phyloP scores from a whole-genome alignment of 2,329 filamentous ascomycete species.

The Akanthomyces muscarius region DNA sequence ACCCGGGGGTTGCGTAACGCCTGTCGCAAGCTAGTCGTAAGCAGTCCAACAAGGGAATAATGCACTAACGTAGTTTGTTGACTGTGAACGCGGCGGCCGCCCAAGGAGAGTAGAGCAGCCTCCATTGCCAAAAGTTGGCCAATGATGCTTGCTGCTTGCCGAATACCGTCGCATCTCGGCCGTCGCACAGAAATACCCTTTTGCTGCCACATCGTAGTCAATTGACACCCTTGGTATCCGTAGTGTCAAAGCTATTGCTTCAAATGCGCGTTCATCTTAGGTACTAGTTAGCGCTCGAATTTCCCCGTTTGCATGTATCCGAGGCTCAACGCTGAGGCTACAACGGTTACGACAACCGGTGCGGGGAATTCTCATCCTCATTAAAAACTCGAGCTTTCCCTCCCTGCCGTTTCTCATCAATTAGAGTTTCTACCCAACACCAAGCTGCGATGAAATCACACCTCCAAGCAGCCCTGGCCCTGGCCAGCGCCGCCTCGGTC shows the following conservation, averaged over 20 bases:
- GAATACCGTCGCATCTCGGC: too few relatives aligned
- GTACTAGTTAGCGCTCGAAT: too few relatives aligned
- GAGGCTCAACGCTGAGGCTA: neutral
- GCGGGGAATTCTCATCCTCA: neutral
- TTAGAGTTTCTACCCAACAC: neutral
- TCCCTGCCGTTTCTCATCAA: neutral
- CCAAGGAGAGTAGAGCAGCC: too few relatives aligned
- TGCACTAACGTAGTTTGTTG: too few relatives aligned
- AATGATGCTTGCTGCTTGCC: too few relatives aligned
- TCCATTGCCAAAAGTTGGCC: too few relatives aligned
- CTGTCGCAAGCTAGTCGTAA: constrained; percentile 3
- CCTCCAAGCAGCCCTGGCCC: neutral
- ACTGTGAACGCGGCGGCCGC: too few relatives aligned
- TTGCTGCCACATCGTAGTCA: too few relatives aligned
- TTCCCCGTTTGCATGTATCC: neutral
- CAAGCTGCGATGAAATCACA: neutral
- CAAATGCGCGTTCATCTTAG: too few relatives aligned
- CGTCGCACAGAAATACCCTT: too few relatives aligned
- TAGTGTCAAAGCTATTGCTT: too few relatives aligned
- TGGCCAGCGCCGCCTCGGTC: neutral
- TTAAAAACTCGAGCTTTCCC: neutral
- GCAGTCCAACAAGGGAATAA: neutral
- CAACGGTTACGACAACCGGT: neutral
- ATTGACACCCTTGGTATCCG: too few relatives aligned
- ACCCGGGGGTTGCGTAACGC: neutral